Percentiles rank a stretch among this genome's conserved stretches.
Conservation (phyloP, 345 rosid species). For the Linum usitatissimum region DNA sequence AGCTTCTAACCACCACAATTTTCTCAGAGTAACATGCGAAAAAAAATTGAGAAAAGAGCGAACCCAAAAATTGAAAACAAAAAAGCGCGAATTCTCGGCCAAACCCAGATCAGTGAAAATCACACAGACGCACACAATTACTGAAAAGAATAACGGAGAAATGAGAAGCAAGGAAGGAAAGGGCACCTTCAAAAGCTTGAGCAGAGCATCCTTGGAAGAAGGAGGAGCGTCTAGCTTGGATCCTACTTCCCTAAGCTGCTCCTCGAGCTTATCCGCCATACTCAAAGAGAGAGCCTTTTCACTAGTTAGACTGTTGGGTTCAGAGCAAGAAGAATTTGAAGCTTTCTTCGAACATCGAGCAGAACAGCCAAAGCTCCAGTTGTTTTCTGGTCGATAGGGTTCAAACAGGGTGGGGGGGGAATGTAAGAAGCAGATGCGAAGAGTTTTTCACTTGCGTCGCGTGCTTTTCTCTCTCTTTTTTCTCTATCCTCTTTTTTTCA, state of each 20-base stretch:
- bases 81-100: background rate
- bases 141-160: background rate
- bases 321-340: background rate
- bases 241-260: constrained; percentile 71
- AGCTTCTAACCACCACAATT: background rate
- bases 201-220: constrained; percentile 56
- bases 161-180: constrained; percentile 14
- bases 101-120: background rate
- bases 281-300: constrained; percentile 1
- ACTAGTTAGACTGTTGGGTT: background rate
- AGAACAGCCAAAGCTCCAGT: constrained; percentile 6
- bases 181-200: constrained; percentile 74
- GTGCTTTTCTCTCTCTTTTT: constrained; percentile 5
- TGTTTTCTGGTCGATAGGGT: constrained; percentile 16
- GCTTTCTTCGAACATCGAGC: background rate
- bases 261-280: constrained; percentile 63
- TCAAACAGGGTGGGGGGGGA: no score
- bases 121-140: background rate
- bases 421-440: constrained; percentile 2
- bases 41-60: background rate
- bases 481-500: background rate
- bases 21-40: constrained; percentile 3
- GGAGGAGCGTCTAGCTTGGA: constrained; percentile 74
- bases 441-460: background rate
- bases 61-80: constrained; percentile 16